These are phyloP conservation scores for Nigrospora oryzae DNA, from an alignment of 2,329 filamentous ascomycete genomes.

Conservation along the genomic window DNA sequence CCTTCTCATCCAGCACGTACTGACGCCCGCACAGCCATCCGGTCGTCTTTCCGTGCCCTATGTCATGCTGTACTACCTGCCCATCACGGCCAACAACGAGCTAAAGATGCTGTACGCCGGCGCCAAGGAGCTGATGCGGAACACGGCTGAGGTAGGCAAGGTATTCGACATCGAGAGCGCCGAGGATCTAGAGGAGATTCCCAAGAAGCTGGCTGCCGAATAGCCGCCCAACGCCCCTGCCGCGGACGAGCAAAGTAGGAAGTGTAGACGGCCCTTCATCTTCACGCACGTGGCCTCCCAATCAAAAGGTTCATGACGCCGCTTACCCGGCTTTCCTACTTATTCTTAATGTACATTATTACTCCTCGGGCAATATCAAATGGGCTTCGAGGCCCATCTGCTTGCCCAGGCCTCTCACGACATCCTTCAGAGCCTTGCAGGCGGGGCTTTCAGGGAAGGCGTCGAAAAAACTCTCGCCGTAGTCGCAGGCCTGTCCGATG, in stretches of 20 bases:
- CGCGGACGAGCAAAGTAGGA: no score
- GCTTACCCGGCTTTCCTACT: no score
- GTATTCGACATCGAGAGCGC: conserved; percentile 77
- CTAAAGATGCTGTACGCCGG: conserved; percentile 91
- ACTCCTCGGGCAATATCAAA: conserved; percentile 37
- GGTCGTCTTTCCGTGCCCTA: conserved; percentile 87
- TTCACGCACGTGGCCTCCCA: neutral
- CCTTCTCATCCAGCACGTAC: no score
- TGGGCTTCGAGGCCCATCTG: conserved; percentile 57
- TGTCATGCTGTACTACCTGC: conserved; percentile 89
- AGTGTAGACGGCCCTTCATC: no score
- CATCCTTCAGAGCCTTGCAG: conserved; percentile 69
- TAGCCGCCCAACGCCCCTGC: conserved; percentile 5
- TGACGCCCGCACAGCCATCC: conserved; percentile 47
- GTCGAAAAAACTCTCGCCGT: conserved; percentile 95
- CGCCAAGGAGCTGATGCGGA: conserved; percentile 92
- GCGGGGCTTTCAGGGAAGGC: conserved; percentile 89
- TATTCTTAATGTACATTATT: conserved; percentile 5
- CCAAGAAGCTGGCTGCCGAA: conserved; percentile 46
- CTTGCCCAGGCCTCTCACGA: conserved; percentile 65
- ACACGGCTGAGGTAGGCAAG: conserved; percentile 79
- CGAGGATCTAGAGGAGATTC: conserved; percentile 78
- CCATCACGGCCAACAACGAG: conserved; percentile 81
- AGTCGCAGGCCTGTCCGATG: conserved; percentile 95
- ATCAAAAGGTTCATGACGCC: neutral